Evolutionary conservation across 306 rosid species (phyloP), one percentile per base, ranked within the genome.

Genomic region (Potentilla sterilis): DNA sequence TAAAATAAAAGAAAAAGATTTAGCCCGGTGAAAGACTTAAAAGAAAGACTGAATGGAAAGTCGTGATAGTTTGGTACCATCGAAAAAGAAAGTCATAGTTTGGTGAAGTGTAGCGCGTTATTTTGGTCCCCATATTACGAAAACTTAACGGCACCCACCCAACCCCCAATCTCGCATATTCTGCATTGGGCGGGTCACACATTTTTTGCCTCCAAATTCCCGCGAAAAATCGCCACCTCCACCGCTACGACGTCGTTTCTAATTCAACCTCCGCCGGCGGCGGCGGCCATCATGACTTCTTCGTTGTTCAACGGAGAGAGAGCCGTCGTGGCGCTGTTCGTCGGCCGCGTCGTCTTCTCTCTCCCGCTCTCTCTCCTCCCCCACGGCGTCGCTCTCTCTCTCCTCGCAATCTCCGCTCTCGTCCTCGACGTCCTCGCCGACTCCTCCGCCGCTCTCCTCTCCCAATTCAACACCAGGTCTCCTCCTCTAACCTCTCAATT

Each of bases 321-420:
- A 80, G 70, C 80, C 40, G 92, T 90, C 59, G 92, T 89, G 62
- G 67, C 89, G 16, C 79, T 90, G 9, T 92, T 95, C 91, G 70
- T 92, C 70, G 78, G 73, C 44, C 79, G 64, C 46, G 77, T 90
- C 55, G 75, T 92, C 69, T 82, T 41, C 75, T 85, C 96, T n/a
- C 97, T 95, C 59, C 92, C 97, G 3, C 14, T 35, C 80, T 85
- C 97, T 80, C 97, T 95, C 54, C 76, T 92, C 86, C 74, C 74
- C 69, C 97, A 84, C 42, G 97, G 92, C 80, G 11, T 95, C 41
- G 42, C 97, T 58, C 92, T 95, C 82, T 88, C 88, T 18, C 85
- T 95, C 61, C 91, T 95, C 78, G 64, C 96, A 75, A 67, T 92
- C 69, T 75, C 89, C 37, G 89, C 98, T 19, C 83, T 90, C 79